Conservation (phyloP, 2,329 filamentous ascomycete species). For the Talaromyces sp. region DNA sequence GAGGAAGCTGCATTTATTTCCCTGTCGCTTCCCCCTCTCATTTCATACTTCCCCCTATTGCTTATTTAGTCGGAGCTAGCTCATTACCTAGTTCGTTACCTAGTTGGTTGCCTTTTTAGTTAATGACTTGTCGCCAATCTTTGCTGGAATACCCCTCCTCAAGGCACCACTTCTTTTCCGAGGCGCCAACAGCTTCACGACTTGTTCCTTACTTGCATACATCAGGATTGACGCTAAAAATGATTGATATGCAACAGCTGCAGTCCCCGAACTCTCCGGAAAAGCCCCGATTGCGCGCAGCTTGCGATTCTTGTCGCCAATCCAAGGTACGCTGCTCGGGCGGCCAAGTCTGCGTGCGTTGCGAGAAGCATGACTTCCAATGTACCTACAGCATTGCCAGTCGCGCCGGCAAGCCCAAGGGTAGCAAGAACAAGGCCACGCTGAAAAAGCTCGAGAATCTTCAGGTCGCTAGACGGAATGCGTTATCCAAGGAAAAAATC, state of each 20-base stretch:
- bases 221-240: slow-evolving; percentile 1
- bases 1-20: neutral
- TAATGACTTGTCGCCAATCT: neutral
- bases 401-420: slow-evolving; percentile 34
- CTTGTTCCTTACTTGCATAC: neutral
- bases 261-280: slow-evolving; percentile 4
- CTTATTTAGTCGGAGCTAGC: neutral
- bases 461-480: slow-evolving; percentile 22
- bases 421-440: slow-evolving; percentile 34
- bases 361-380: slow-evolving; percentile 30
- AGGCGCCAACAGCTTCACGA: neutral
- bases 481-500: slow-evolving; percentile 15
- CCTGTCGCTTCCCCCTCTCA: neutral
- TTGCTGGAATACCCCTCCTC: neutral
- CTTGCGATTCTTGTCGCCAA: slow-evolving; percentile 34
- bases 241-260: slow-evolving; percentile 15
- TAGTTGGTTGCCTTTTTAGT: neutral
- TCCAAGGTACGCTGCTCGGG: slow-evolving; percentile 36
- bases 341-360: slow-evolving; percentile 31
- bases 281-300: slow-evolving; percentile 30
- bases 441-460: slow-evolving; percentile 30
- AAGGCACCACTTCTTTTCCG: neutral
- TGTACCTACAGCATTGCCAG: slow-evolving; percentile 34
- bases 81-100: neutral
- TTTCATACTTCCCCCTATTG: neutral